These are phyloP conservation scores for Moesziomyces antarcticus DNA, from an alignment of 1,284 basidiomycete species.

Conservation along the genomic window DNA sequence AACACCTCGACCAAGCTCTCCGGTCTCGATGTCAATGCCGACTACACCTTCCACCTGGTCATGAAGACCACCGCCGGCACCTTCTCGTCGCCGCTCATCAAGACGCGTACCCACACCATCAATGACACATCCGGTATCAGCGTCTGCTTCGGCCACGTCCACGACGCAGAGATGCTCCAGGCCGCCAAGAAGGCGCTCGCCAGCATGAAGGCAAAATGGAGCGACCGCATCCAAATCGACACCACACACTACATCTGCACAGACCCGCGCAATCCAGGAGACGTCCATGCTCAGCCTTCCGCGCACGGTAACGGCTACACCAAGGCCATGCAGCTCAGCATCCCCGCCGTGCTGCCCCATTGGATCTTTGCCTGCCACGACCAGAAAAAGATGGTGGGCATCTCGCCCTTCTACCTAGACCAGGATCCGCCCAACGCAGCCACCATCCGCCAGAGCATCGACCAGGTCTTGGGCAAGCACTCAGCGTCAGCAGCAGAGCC, in stretches of 20 bases:
- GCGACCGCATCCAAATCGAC: constrained; percentile 86
- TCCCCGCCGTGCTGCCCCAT: constrained; percentile 66
- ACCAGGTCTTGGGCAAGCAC: constrained; percentile 27
- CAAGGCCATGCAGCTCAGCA: constrained; percentile 65
- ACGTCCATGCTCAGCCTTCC: constrained; percentile 23
- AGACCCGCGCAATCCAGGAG: constrained; percentile 50
- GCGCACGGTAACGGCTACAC: constrained; percentile 39
- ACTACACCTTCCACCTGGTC: constrained; percentile 67
- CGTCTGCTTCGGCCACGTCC: constrained; percentile 63
- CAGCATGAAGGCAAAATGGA: constrained; percentile 72
- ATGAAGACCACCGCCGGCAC: constrained; percentile 64
- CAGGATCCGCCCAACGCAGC: constrained; percentile 61
- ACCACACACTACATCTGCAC: constrained; percentile 65
- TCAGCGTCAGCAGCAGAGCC: constrained; percentile 1
- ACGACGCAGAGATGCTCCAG: constrained; percentile 42
- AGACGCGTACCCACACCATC: constrained; percentile 63
- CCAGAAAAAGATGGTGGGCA: constrained; percentile 65
- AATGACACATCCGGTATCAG: constrained; percentile 63
- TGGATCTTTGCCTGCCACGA: constrained; percentile 66
- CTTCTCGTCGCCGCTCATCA: constrained; percentile 55
- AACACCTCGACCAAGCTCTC: constrained; percentile 65
- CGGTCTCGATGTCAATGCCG: constrained; percentile 62
- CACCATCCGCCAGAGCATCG: constrained; percentile 42
- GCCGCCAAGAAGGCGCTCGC: constrained; percentile 50
- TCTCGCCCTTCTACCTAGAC: constrained; percentile 64